phyloP scores from a whole-genome alignment of 345 rosid species.

The Draba incana region DNA sequence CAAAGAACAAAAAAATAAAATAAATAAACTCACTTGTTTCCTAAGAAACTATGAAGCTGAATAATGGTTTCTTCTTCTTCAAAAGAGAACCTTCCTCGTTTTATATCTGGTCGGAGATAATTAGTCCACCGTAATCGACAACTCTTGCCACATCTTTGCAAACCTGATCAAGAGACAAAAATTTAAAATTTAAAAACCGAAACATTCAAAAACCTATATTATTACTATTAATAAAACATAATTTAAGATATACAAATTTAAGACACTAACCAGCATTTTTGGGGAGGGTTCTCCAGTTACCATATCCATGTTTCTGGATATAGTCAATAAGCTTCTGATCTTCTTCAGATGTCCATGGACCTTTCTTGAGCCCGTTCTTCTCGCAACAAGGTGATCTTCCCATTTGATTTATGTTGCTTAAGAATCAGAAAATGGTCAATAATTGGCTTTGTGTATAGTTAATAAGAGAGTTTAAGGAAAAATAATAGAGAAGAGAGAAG shows the following conservation, averaged over 20 bases:
- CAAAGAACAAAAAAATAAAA: neutral
- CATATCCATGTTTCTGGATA: slow-evolving; percentile 76
- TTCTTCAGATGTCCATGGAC: slow-evolving; percentile 93
- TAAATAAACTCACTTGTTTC: slow-evolving; percentile 61
- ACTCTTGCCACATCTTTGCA: slow-evolving; percentile 79
- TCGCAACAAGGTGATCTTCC: slow-evolving; percentile 89
- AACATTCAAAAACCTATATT: neutral
- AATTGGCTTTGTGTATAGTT: neutral
- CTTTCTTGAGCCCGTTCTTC: slow-evolving; percentile 76
- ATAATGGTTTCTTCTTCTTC: slow-evolving; percentile 79
- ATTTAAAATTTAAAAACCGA: neutral
- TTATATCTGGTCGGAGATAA: slow-evolving; percentile 78
- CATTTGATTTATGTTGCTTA: slow-evolving; percentile 43
- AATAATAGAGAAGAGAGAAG: slow-evolving; percentile 29
- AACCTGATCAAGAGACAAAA: slow-evolving; percentile 35
- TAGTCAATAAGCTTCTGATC: slow-evolving; percentile 70
- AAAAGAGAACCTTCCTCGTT: slow-evolving; percentile 68
- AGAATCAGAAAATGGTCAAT: neutral
- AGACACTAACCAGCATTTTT: slow-evolving; percentile 70
- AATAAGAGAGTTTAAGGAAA: neutral
- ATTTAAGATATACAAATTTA: neutral
- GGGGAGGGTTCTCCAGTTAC: slow-evolving; percentile 91
- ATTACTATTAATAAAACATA: neutral
- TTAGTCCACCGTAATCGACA: slow-evolving; percentile 83
- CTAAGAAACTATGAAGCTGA: slow-evolving; percentile 66